These are phyloP conservation scores for Ampelomyces quisqualis DNA, from an alignment of 2,329 filamentous ascomycete species.

Conservation along the genomic window DNA sequence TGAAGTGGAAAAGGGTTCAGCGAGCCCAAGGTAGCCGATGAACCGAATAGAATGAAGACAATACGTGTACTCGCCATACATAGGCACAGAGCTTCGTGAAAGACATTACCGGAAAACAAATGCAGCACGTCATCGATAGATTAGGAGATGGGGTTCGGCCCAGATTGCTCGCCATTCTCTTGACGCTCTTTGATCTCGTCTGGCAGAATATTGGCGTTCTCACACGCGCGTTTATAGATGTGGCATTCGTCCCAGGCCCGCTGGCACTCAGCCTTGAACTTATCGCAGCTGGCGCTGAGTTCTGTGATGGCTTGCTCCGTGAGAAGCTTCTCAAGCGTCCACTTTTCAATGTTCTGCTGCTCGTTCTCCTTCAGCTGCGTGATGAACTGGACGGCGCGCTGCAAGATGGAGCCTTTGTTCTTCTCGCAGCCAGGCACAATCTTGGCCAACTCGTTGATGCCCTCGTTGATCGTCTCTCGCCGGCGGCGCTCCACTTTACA, in stretches of 20 bases:
- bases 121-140: neutral
- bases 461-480: constrained; percentile 97
- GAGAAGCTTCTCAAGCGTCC: constrained; percentile 85
- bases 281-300: constrained; percentile 82
- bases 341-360: constrained; percentile 89
- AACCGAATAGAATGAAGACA: constrained; percentile 6
- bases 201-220: constrained; percentile 44
- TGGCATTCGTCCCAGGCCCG: constrained; percentile 75
- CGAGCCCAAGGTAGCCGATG: neutral
- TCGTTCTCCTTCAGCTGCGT: constrained; percentile 93
- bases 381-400: constrained; percentile 92
- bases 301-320: constrained; percentile 88
- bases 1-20: neutral
- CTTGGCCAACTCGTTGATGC: constrained; percentile 96
- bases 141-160: constrained; percentile 29
- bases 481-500: constrained; percentile 84
- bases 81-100: constrained; percentile 9
- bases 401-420: constrained; percentile 96
- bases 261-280: constrained; percentile 78
- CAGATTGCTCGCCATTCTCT: constrained; percentile 42
- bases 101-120: neutral
- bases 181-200: constrained; percentile 46
- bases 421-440: constrained; percentile 98
- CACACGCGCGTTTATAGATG: constrained; percentile 65
- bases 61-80: constrained; percentile 6